These are phyloP conservation scores for Keithomyces neogunnii DNA, from an alignment of 2,329 filamentous ascomycete species.

Conservation along the genomic window DNA sequence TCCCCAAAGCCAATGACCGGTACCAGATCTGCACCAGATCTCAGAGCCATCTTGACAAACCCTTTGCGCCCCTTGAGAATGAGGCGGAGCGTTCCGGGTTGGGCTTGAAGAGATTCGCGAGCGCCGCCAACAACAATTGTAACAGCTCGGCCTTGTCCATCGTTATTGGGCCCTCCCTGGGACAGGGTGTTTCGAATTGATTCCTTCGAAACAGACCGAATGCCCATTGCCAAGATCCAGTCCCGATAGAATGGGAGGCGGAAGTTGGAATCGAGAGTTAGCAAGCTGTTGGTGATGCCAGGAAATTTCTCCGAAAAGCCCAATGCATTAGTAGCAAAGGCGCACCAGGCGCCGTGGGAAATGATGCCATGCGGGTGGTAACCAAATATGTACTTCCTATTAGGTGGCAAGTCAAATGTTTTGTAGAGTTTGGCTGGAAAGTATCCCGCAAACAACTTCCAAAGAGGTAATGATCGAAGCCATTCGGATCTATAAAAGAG, in stretches of 20 bases:
- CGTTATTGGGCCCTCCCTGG: conserved; percentile 65
- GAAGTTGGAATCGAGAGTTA: conserved; percentile 96
- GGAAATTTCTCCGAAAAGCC: conserved; percentile 85
- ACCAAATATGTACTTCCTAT: conserved; percentile 89
- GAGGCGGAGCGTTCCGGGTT: conserved; percentile 67
- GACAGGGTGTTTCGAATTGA: conserved; percentile 83
- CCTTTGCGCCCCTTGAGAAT: conserved; percentile 80
- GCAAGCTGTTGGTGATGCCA: conserved; percentile 84
- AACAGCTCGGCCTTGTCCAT: conserved; percentile 90
- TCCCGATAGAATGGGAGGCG: conserved; percentile 89
- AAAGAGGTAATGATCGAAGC: conserved; percentile 64
- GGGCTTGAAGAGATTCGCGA: conserved; percentile 81
- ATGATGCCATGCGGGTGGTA: conserved; percentile 98
- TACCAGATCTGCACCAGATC: conserved; percentile 87
- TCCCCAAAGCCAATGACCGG: conserved; percentile 91
- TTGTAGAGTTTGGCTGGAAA: conserved; percentile 86
- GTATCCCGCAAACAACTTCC: conserved; percentile 86
- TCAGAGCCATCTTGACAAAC: conserved; percentile 87
- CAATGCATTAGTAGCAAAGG: conserved; percentile 83
- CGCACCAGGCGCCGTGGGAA: conserved; percentile 87
- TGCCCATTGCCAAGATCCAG: conserved; percentile 81
- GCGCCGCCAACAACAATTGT: conserved; percentile 94
- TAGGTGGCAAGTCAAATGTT: conserved; percentile 67
- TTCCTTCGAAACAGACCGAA: conserved; percentile 83
- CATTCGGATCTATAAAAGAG: conserved; percentile 67